Evolutionary conservation across 2,329 filamentous ascomycete genomes (phyloP).

Genomic region (Cytospora leucostoma): DNA sequence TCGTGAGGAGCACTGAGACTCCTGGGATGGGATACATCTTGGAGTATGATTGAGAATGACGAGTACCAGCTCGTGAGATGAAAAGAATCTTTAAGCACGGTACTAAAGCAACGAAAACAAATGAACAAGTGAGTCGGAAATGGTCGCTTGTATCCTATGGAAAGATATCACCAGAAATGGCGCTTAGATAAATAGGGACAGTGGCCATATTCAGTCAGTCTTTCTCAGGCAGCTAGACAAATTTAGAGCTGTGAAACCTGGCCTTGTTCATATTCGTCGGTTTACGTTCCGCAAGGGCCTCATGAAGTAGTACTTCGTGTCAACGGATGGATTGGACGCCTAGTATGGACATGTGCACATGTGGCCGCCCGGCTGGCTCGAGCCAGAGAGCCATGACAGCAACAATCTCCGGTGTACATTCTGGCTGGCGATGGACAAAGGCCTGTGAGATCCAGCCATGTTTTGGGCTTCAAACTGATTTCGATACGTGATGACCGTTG

Average conservation of each 20-base stretch:
- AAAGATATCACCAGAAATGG: neutral
- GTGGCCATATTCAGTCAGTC: neutral
- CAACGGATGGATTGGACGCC: conserved; percentile 6
- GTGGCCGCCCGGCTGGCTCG: conserved; percentile 2
- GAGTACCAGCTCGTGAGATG: conserved; percentile 13
- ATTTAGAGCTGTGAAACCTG: neutral
- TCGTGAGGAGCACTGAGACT: conserved; percentile 38
- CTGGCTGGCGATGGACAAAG: neutral
- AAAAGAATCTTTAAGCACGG: neutral
- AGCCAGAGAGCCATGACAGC: neutral
- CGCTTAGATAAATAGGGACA: conserved; percentile 14
- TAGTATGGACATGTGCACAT: neutral
- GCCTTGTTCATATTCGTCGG: neutral
- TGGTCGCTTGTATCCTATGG: neutral
- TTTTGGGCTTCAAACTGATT: neutral
- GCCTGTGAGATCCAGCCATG: neutral
- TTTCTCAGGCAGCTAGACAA: neutral
- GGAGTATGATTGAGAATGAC: neutral
- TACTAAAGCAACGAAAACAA: neutral
- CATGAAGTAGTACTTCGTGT: conserved; percentile 3
- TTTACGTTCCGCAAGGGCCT: neutral
- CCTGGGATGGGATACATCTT: conserved; percentile 25
- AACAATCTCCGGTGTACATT: neutral
- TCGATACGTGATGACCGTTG: neutral
- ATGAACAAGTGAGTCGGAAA: neutral